These are phyloP conservation scores for Solanum chacoense DNA, from an alignment of 305 asterid genomes.

Conservation along the genomic window DNA sequence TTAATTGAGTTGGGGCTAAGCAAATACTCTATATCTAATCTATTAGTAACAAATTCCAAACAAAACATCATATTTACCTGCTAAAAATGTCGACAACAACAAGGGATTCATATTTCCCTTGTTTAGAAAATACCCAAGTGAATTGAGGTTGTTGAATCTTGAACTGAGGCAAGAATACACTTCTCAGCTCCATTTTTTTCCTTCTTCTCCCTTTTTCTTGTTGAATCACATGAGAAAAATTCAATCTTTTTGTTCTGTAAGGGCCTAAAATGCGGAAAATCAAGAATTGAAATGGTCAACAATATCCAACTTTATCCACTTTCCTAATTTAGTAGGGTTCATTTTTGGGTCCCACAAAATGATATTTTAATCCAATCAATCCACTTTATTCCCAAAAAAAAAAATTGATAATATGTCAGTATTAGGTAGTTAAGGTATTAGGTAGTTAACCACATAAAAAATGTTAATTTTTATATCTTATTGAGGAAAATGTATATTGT, in stretches of 20 bases:
- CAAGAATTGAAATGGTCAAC: not conserved
- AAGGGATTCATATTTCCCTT: conserved; percentile 16
- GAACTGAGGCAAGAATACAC: conserved; percentile 22
- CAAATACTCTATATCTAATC: not conserved
- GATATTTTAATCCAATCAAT: not conserved
- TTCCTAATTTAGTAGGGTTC: not conserved
- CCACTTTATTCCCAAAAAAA: not conserved
- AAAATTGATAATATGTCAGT: not conserved
- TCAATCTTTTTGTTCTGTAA: not conserved
- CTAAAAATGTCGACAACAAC: conserved; percentile 26
- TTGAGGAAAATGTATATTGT: not conserved
- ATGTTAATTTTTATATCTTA: not conserved
- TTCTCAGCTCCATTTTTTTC: conserved; percentile 17
- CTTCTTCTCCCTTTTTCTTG: not conserved
- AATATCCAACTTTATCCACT: not conserved
- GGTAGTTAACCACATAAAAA: not conserved
- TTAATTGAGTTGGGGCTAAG: not conserved
- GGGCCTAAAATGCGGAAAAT: not conserved
- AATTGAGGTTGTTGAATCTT: conserved; percentile 23
- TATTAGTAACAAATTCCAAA: not conserved
- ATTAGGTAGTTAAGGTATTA: not conserved
- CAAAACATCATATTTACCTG: conserved; percentile 20
- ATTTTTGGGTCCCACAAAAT: not conserved
- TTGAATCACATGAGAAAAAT: not conserved
- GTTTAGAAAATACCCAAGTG: conserved; percentile 16